Base-by-base conservation (phyloP, 441 rosid genomes). In the Erysimum pusillum region DNA sequence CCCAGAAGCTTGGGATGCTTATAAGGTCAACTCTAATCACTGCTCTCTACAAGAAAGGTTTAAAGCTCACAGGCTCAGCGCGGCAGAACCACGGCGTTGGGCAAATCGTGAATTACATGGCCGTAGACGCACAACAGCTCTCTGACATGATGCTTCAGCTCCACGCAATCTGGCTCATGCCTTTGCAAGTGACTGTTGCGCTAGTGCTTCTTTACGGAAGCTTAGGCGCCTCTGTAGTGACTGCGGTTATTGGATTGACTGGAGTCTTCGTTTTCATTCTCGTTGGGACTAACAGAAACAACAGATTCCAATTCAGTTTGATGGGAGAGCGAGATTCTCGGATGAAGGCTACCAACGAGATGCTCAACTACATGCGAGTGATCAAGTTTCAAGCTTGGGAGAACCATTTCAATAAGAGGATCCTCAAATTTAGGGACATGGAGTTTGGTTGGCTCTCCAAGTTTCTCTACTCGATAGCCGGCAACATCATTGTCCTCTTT, bases 341-440 rank as follows among this genome's bases (percentile, higher is more conserved):
- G 69, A 92, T 92, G 96, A 90, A 92, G 80, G 98, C 94, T 5
- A 89, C 90, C 2, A 92, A 92, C 36, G 98, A 92, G 80, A 88
- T 92, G 94, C 94, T 92, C 7, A 92, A 89, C 60, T 87, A 88
- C 71, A 88, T 92, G 94, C 87, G 96, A 1, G 94, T 92, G 75
- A 92, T 92, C 51, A 92, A 92, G 80, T 90, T 92, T 79, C 98
- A 92, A 63, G 98, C 96, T 14, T 92, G 98, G 96, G 96, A 92
- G 81, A 86, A 89, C 25, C 94, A 92, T 78, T 92, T 90, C 81
- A 89, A 89, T 63, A 85, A 88, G 80, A 84, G 92, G 84, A 90
- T 92, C 49, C 86, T 78, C n/a, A 69, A 79, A 31, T 88, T 87
- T 61, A 87, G 98, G 2, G 91, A 89, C 25, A 80, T 77, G 6